Conservation (phyloP, 768 basidiomycete genomes). For the Tylopilus sp. region DNA sequence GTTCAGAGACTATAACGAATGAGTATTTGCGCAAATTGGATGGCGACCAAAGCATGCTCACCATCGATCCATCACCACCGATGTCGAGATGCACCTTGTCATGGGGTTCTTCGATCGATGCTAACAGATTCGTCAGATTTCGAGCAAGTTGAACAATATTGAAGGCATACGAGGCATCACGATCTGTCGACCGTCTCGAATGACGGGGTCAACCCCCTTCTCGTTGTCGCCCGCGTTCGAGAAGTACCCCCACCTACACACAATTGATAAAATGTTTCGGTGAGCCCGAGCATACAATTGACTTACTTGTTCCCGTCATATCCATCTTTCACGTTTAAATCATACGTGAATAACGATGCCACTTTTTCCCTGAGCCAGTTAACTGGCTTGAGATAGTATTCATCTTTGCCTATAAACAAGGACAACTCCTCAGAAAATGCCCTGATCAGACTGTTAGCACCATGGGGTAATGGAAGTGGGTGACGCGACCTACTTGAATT, state of each 20-base stretch:
- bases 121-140: slow-evolving; percentile 1
- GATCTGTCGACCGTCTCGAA: too few species aligned
- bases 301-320: slow-evolving; percentile 19
- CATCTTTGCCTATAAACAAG: not conserved
- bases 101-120: slow-evolving; percentile 19
- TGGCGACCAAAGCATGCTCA: not conserved
- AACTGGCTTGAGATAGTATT: not conserved
- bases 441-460: not conserved
- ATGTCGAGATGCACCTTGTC: slow-evolving; percentile 17
- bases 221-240: not conserved
- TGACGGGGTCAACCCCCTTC: not conserved
- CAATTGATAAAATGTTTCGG: not conserved
- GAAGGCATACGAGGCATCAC: slow-evolving; percentile 3
- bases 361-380: slow-evolving; percentile 17
- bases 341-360: slow-evolving; percentile 12
- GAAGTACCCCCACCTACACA: slow-evolving; percentile 18
- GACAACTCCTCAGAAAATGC: not conserved
- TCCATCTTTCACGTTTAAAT: slow-evolving; percentile 4
- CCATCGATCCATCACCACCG: slow-evolving; percentile 15
- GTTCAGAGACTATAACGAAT: slow-evolving; percentile 4
- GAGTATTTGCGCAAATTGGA: not conserved
- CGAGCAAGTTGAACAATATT: not conserved
- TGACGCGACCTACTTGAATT: slow-evolving; percentile 4
- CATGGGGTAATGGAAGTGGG: too few species aligned
- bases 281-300: not conserved